These are phyloP conservation scores for Termitomyces sp. DNA, from an alignment of 768 basidiomycete genomes.

Conservation along the genomic window DNA sequence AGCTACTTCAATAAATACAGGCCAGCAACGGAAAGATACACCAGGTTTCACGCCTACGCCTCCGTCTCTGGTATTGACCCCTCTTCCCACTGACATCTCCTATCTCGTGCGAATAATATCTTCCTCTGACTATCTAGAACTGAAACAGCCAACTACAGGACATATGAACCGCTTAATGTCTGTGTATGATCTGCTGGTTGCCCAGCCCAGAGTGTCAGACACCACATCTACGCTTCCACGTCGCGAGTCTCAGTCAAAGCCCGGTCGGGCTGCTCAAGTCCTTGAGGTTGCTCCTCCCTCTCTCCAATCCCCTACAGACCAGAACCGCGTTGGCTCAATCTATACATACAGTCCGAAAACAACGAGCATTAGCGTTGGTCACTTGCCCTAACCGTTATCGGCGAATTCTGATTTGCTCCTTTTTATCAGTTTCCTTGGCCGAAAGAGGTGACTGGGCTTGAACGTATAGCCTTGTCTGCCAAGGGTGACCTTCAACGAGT, in stretches of 20 bases:
- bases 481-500: constrained; percentile 70
- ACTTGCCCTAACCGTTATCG: not conserved
- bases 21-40: not conserved
- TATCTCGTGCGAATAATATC: constrained; percentile 2
- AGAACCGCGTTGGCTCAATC: constrained; percentile 27
- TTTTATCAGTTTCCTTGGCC: constrained; percentile 50
- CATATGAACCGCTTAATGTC: constrained; percentile 1
- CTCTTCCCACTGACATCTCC: not conserved
- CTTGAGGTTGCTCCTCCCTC: not conserved
- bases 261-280: not conserved
- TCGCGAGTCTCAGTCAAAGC: too few relatives aligned
- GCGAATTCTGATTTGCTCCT: not conserved
- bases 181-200: not conserved
- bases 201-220: not conserved
- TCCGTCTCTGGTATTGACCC: constrained; percentile 7
- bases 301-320: not conserved
- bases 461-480: constrained; percentile 64
- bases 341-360: constrained; percentile 43
- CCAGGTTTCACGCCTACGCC: not conserved
- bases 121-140: not conserved
- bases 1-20: constrained; percentile 6
- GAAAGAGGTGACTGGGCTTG: constrained; percentile 49
- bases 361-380: constrained; percentile 39
- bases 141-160: not conserved
- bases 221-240: constrained; percentile 6